phyloP scores from a whole-genome alignment of 345 rosid genomes.

The Eucalyptus marginata region DNA sequence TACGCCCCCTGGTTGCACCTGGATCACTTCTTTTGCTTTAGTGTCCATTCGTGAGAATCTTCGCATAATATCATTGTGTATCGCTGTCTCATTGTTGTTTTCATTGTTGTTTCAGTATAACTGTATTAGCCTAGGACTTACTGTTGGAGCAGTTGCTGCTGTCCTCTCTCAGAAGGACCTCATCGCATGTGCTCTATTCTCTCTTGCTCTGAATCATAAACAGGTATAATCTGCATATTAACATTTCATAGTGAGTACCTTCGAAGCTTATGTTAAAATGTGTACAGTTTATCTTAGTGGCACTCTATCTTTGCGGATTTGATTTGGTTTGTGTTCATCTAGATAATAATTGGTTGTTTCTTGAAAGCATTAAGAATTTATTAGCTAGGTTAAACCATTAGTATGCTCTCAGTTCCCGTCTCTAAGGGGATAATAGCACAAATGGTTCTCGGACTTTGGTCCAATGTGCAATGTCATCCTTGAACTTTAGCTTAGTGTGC shows the following conservation, averaged over 20 bases:
- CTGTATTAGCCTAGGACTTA: constrained; percentile 91
- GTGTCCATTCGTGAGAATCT: background rate
- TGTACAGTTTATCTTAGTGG: background rate
- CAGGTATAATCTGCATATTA: constrained; percentile 29
- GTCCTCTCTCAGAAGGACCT: constrained; percentile 53
- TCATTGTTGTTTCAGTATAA: constrained; percentile 51
- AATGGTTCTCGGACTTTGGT: background rate
- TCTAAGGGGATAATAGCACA: background rate
- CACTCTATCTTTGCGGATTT: background rate
- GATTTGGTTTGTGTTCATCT: background rate
- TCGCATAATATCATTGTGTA: background rate
- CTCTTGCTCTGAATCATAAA: constrained; percentile 89
- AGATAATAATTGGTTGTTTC: background rate
- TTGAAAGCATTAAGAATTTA: background rate
- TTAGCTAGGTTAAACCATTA: background rate
- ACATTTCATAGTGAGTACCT: background rate
- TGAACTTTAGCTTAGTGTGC: background rate
- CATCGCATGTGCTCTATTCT: constrained; percentile 49
- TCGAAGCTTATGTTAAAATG: background rate
- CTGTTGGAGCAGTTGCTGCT: constrained; percentile 74
- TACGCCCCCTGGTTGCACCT: background rate
- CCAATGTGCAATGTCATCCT: background rate
- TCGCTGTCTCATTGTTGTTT: constrained; percentile 2
- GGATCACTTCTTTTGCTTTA: background rate
- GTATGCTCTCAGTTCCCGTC: background rate